These are phyloP conservation scores for Leccinum imitatum DNA, from an alignment of 768 basidiomycete species.

Conservation along the genomic window DNA sequence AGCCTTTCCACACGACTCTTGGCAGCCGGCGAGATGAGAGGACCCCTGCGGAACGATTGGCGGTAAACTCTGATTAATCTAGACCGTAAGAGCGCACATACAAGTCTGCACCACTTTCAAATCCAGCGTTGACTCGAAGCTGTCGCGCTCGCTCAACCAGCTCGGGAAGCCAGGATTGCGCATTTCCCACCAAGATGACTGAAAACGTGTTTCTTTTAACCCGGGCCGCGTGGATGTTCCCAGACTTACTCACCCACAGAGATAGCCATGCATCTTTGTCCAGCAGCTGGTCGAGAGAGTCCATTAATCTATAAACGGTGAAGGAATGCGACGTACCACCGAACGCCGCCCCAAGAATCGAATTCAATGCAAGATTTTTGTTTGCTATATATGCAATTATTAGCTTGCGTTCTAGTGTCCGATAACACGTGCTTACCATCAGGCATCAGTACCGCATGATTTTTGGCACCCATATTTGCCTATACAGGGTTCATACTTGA, in stretches of 20 bases:
- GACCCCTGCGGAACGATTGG: conserved; percentile 48
- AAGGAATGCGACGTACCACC: conserved; percentile 54
- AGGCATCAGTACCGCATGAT: conserved; percentile 90
- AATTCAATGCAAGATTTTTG: conserved; percentile 88
- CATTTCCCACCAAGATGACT: conserved; percentile 83
- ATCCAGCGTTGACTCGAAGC: conserved; percentile 86
- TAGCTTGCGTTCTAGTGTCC: background rate
- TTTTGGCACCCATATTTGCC: conserved; percentile 94
- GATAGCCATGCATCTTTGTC: conserved; percentile 96
- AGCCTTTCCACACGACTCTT: conserved; percentile 74
- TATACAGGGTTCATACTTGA: conserved; percentile 23
- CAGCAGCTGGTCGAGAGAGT: conserved; percentile 62
- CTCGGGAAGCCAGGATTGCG: conserved; percentile 81
- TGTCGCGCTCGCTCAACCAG: conserved; percentile 77
- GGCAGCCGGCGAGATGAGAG: conserved; percentile 79
- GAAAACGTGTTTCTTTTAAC: background rate
- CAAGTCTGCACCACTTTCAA: conserved; percentile 86
- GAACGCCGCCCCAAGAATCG: conserved; percentile 90
- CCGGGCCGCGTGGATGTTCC: background rate
- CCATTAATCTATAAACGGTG: conserved; percentile 22
- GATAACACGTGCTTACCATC: conserved; percentile 58
- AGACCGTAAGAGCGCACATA: conserved; percentile 26
- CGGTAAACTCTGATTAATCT: background rate
- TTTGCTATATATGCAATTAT: conserved; percentile 55
- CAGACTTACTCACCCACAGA: conserved; percentile 66